Evolutionary conservation across 169 alveolate genomes (phyloP).

Genomic region (Plasmodium relictum): DNA sequence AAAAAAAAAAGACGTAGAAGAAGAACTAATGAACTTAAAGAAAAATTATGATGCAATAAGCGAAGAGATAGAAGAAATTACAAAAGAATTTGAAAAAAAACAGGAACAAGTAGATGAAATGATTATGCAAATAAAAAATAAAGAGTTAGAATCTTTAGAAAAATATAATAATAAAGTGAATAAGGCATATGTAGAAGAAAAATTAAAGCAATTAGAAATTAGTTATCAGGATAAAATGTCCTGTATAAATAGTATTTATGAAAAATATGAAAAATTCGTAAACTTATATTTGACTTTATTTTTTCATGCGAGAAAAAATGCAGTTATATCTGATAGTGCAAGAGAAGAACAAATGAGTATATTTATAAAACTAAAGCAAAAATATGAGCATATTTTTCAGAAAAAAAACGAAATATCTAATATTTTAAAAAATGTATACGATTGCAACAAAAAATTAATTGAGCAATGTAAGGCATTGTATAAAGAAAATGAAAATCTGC

Average conservation of each 20-base stretch:
- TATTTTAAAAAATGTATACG: conserved; percentile 23
- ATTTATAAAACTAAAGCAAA: conserved; percentile 36
- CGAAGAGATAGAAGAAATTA: conserved; percentile 70
- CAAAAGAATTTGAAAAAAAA: conserved; percentile 69
- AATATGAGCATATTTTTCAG: conserved; percentile 38
- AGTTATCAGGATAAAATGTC: conserved; percentile 38
- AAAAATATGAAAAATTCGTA: conserved; percentile 49
- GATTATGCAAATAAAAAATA: conserved; percentile 66
- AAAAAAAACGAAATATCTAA: conserved; percentile 39
- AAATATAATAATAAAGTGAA: conserved; percentile 37
- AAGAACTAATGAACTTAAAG: conserved; percentile 12
- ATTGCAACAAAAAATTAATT: conserved; percentile 51
- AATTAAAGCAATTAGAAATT: conserved; percentile 32
- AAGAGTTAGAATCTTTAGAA: conserved; percentile 45
- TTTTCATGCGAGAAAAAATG: conserved; percentile 53
- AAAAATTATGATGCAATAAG: conserved; percentile 46
- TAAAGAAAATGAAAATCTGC: conserved; percentile 31
- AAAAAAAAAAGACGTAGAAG: conserved; percentile 55
- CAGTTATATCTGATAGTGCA: conserved; percentile 47
- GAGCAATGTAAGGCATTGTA: conserved; percentile 30
- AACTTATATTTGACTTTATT: conserved; percentile 46
- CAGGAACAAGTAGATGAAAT: conserved; percentile 77
- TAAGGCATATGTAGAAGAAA: conserved; percentile 44
- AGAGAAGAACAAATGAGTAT: conserved; percentile 69
- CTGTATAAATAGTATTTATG: conserved; percentile 27